Evolutionary conservation across 805 yeast species (phyloP).

Genomic region (Cyberlindnera meyerae): DNA sequence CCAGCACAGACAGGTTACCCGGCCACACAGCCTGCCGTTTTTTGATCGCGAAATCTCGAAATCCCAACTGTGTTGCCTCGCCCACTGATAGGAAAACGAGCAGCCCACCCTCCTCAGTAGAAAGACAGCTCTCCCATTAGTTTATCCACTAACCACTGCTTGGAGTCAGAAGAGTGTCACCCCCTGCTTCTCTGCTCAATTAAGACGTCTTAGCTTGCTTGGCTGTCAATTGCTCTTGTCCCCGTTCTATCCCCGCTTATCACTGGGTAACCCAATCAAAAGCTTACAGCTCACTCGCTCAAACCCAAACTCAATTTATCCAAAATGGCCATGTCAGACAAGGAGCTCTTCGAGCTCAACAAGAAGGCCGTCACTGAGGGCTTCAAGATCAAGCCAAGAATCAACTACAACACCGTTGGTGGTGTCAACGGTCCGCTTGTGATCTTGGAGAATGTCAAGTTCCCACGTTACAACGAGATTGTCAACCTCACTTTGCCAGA

Average conservation of each 20-base stretch:
- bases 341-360: slow-evolving; percentile 62
- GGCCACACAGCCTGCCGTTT: slow-evolving; percentile 1
- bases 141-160: too few species aligned
- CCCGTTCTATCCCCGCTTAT: background rate
- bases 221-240: background rate
- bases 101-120: slow-evolving; percentile 5
- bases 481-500: slow-evolving; percentile 96
- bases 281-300: too few species aligned
- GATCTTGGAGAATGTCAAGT: slow-evolving; percentile 78
- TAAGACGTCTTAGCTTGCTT: too few species aligned
- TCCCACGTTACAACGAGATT: slow-evolving; percentile 91
- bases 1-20: too few species aligned
- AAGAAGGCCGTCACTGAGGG: slow-evolving; percentile 90
- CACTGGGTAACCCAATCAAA: too few species aligned
- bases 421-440: slow-evolving; percentile 99
- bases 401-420: slow-evolving; percentile 92
- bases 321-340: slow-evolving; percentile 30
- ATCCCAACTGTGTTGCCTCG: background rate
- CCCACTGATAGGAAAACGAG: slow-evolving; percentile 1
- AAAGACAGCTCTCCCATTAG: too few species aligned
- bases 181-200: too few species aligned
- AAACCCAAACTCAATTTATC: too few species aligned
- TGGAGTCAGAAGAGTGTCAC: too few species aligned
- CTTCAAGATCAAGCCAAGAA: slow-evolving; percentile 84
- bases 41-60: slow-evolving; percentile 1